A percentile compares a stretch with the other conserved stretches of the same genome.
Evolutionary conservation across 176 grass and related monocot genomes (phyloP).

Genomic region (Aegilops bicornis): DNA sequence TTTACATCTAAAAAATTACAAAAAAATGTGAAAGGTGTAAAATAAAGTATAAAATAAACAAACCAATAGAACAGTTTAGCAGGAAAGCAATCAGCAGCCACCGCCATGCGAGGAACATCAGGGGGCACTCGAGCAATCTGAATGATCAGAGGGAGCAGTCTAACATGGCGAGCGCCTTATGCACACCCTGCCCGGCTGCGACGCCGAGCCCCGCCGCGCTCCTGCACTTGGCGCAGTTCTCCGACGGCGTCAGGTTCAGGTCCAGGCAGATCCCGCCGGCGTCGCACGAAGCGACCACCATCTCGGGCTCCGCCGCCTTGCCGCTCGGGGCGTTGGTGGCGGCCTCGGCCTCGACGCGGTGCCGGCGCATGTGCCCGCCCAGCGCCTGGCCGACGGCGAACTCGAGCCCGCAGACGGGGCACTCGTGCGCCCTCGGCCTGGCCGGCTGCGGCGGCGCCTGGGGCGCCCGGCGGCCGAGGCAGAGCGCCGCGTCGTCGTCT

Average conservation of each 20-base stretch:
- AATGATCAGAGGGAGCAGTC: conserved; percentile 57
- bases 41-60: neutral
- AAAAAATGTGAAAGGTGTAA: neutral
- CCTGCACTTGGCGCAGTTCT: conserved; percentile 62
- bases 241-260: conserved; percentile 80
- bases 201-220: conserved; percentile 26
- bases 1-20: neutral
- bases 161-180: conserved; percentile 61
- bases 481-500: conserved; percentile 9
- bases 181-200: conserved; percentile 38
- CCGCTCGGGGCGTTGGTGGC: neutral
- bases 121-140: neutral
- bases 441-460: neutral
- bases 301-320: neutral
- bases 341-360: conserved; percentile 46
- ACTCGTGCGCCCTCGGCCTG: conserved; percentile 66
- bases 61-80: conserved; percentile 12
- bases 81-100: conserved; percentile 8
- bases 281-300: conserved; percentile 1
- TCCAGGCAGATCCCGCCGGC: conserved; percentile 56
- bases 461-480: conserved; percentile 22
- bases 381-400: conserved; percentile 87
- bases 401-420: conserved; percentile 78
- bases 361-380: conserved; percentile 87
- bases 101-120: conserved; percentile 8